Base-by-base conservation (phyloP, 2,329 filamentous ascomycete genomes). In the Botrytis sinoallii region DNA sequence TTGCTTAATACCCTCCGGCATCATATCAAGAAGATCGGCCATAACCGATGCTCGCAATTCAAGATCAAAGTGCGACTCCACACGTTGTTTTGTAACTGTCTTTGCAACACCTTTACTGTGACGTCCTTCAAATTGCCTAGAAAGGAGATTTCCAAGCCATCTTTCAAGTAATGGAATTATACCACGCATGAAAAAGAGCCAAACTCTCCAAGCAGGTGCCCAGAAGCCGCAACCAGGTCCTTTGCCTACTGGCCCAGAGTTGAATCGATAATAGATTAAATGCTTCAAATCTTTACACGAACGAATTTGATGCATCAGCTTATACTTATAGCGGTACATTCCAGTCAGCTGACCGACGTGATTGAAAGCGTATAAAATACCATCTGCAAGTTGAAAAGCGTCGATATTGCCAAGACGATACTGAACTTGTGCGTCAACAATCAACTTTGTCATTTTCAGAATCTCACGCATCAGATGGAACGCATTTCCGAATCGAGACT, bases 301-400 rank as follows among this genome's bases (percentile, higher is more conserved):
- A 79, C 96, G 93, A 79, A 99, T 99, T 83, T 99, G 96, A 82
- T 99, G 96, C 96, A 99, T 99, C 73, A 99, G 88, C 87, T 99
- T 99, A 86, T 99, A 99, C 87, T 99, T 99, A 88, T 99, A 99
- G 75, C 96, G 92, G 84, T 99, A 99, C 96, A 99, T 99, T 82
- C 96, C 96, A 25, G 96, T 99, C 75, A 99, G 86, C 83, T 99
- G 97, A 75, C 96, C 96, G 73, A 99, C 96, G 79, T 99, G 96
- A 84, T 99, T 99, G 86, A 99, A 99, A 29, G 96, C 97, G 79
- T 99, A 99, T n/a, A 98, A 86, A 73, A 99, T 99, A 83, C 96
- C 96, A 83, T 99, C 96, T 5, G 96, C 96, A 77, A 99, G 90
- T 83, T 99, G 96, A 86, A 99, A 99, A 55, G 97, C 96, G 83